Conservation (phyloP, 2,329 filamentous ascomycete species). For the Penicillium sp. region DNA sequence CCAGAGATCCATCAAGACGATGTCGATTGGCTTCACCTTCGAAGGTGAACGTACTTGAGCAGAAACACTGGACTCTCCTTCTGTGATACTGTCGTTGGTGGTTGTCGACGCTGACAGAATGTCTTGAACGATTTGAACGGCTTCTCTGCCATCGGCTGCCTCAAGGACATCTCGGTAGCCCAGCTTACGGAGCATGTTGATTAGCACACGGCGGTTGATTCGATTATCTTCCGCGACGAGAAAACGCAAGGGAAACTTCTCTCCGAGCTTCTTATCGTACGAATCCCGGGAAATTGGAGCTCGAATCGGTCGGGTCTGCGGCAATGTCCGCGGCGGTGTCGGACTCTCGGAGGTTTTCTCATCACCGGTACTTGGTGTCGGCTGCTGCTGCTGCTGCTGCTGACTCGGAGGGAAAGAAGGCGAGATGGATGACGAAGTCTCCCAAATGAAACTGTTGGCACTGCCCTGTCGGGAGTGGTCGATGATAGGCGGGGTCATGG, state of each 20-base stretch:
- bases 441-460: constrained; percentile 21
- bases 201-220: constrained; percentile 66
- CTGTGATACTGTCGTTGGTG: not conserved
- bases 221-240: constrained; percentile 71
- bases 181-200: constrained; percentile 65
- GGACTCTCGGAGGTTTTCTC: constrained; percentile 26
- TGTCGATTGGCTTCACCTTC: constrained; percentile 52
- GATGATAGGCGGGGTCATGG: constrained; percentile 29
- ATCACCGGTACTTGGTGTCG: constrained; percentile 29
- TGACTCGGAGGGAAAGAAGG: constrained; percentile 26
- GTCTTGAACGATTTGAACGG: constrained; percentile 59
- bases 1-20: constrained; percentile 73
- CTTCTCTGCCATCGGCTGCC: constrained; percentile 67
- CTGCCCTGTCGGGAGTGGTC: constrained; percentile 25
- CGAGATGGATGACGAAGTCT: constrained; percentile 20
- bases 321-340: constrained; percentile 19
- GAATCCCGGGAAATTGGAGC: constrained; percentile 26
- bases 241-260: constrained; percentile 63
- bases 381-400: constrained; percentile 34
- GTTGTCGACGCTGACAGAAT: constrained; percentile 34
- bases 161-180: constrained; percentile 64
- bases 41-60: constrained; percentile 22
- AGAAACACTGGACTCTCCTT: not conserved
- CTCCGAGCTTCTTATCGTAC: constrained; percentile 58
- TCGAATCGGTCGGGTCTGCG: constrained; percentile 27